Evolutionary conservation across 2,329 filamentous ascomycete species (phyloP).

Genomic region (Fusarium coffeatum): DNA sequence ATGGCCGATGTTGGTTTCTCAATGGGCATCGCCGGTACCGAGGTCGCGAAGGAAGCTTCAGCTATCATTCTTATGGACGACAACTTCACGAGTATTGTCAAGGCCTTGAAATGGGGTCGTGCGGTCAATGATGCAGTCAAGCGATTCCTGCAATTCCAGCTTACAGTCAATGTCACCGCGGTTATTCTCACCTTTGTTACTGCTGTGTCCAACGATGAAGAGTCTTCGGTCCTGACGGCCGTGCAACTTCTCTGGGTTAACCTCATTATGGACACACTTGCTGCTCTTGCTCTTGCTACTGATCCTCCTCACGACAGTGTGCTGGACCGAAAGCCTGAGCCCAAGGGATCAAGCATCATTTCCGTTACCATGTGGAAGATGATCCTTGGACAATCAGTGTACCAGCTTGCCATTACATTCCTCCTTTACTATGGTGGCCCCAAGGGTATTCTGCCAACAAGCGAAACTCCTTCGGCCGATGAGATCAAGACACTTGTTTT

Average conservation of each 20-base stretch:
- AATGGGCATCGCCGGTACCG: conserved; percentile 86
- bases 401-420: conserved; percentile 84
- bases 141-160: conserved; percentile 80
- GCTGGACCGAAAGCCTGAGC: conserved; percentile 78
- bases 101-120: conserved; percentile 83
- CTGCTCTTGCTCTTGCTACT: conserved; percentile 87
- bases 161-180: conserved; percentile 92
- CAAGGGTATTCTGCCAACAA: conserved; percentile 52
- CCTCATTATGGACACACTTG: conserved; percentile 96
- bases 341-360: conserved; percentile 71
- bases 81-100: conserved; percentile 88
- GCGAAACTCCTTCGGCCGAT: conserved; percentile 56
- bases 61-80: conserved; percentile 90
- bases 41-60: conserved; percentile 86
- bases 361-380: conserved; percentile 99
- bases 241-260: conserved; percentile 97
- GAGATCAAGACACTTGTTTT: conserved; percentile 87
- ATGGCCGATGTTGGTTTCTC: conserved; percentile 86
- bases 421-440: conserved; percentile 81
- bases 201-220: conserved; percentile 76
- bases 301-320: conserved; percentile 88
- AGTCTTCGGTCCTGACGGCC: conserved; percentile 82
- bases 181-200: conserved; percentile 89
- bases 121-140: conserved; percentile 83
- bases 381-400: conserved; percentile 93